Percentiles rank a stretch among this genome's conserved stretches.
These are phyloP conservation scores for Fonticula alba DNA, from an alignment of 78 protist species.

Conservation along the genomic window DNA sequence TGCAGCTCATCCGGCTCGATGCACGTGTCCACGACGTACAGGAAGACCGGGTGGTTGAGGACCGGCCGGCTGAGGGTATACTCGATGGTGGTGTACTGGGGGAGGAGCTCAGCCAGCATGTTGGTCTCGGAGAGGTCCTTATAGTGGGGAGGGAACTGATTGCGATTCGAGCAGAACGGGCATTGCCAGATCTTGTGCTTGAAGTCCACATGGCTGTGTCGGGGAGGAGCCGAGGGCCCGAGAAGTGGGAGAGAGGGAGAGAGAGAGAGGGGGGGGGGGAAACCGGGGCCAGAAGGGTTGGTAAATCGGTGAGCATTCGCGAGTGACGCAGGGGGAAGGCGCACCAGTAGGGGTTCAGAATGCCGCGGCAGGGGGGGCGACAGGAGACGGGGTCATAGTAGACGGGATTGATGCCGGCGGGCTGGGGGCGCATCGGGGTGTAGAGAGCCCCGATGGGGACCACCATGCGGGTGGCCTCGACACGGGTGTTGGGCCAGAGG, in stretches of 20 bases:
- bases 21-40: slow-evolving; percentile 76
- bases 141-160: slow-evolving; percentile 77
- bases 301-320: background rate
- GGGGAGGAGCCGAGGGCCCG: background rate
- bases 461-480: slow-evolving; percentile 34
- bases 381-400: slow-evolving; percentile 76
- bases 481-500: slow-evolving; percentile 38
- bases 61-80: slow-evolving; percentile 27
- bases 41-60: slow-evolving; percentile 49
- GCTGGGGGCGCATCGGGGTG: slow-evolving; percentile 71
- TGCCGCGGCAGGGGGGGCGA: slow-evolving; percentile 41
- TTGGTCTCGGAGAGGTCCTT: slow-evolving; percentile 36
- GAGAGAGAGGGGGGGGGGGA: background rate
- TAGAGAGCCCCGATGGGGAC: slow-evolving; percentile 80
- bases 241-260: background rate
- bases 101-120: slow-evolving; percentile 79
- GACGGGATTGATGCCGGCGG: slow-evolving; percentile 28
- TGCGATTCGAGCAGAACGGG: slow-evolving; percentile 73
- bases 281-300: background rate
- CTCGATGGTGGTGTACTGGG: slow-evolving; percentile 56
- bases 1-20: slow-evolving; percentile 58
- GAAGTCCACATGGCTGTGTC: too few relatives aligned
- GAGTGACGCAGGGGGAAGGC: background rate
- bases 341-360: slow-evolving; percentile 78
- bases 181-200: slow-evolving; percentile 49